Evolutionary conservation across 2,329 filamentous ascomycete genomes (phyloP), one percentile per base, ranked within the genome.

Genomic region (Laburnicola sp.): DNA sequence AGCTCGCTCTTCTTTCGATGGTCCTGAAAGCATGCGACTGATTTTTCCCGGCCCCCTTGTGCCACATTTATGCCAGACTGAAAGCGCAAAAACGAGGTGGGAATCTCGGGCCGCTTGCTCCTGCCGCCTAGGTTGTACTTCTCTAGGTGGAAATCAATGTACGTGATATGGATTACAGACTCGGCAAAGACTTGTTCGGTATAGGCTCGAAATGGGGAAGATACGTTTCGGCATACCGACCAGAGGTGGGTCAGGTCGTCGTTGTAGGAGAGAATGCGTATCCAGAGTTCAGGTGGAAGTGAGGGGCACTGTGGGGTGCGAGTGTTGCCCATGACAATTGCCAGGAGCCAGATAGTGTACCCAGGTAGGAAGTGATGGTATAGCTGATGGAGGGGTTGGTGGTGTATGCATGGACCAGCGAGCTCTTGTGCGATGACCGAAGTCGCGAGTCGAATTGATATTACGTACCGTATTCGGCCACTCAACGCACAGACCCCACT

Each of bases 201-300:
- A 45, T 67, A 71, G 3, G 63, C 64, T 43, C 53, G 58, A 21
- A 67, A 60, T 2, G 59, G 54, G 10, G 55, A 44, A 0, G 68
- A 71, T n/a, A 68, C 51, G 48, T 50, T 58, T 21, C 68, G 66
- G 42, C 65, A 68, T 6, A 54, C 55, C 22, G 55, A 58, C 68
- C 68, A 71, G 9, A 71, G 65, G 50, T 71, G 67, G 3, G 59
- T 53, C 39, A 65, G 62, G 45, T 68, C 64, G 52, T 51, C 46
- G 54, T 65, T 59, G 57, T 65, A 58, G 34, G 58, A 48, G 32
- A 72, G 60, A 45, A 72, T 63, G 53, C 65, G 64, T 40, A 69
- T 69, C 69, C 68, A 72, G 21, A 71, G 41, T 46, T 72, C 69
- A 5, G 67, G 63, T 0, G 69, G 69, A 2, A 72, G 58, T 4